Evolutionary conservation across 805 yeast species (phyloP).

Genomic region (Ogataea methylovora): DNA sequence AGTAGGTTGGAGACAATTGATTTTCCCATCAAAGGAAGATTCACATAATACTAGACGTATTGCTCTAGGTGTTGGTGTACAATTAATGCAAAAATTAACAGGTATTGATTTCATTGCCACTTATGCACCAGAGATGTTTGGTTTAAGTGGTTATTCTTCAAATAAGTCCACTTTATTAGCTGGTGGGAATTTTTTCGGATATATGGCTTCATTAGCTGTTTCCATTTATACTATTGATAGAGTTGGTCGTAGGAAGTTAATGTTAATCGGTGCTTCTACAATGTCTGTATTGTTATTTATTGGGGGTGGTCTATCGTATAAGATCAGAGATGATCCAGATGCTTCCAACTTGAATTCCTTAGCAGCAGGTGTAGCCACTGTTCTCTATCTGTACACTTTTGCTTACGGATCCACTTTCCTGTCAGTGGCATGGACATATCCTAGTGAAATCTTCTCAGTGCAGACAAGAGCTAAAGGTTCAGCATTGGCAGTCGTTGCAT

Average conservation of each 20-base stretch:
- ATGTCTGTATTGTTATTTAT: conserved; percentile 35
- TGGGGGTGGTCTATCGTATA: conserved; percentile 26
- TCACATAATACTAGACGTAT: conserved; percentile 18
- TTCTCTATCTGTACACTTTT: conserved; percentile 28
- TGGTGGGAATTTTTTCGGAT: conserved; percentile 11
- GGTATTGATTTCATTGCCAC: conserved; percentile 35
- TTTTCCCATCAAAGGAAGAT: conserved; percentile 1
- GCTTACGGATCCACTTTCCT: conserved; percentile 21
- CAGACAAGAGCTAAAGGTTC: conserved; percentile 20
- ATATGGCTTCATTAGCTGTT: conserved; percentile 16
- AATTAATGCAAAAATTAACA: conserved; percentile 30
- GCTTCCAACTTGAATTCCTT: conserved; percentile 11
- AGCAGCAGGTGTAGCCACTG: conserved; percentile 24
- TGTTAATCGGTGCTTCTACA: conserved; percentile 16
- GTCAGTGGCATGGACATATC: conserved; percentile 15
- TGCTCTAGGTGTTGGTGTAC: conserved; percentile 25
- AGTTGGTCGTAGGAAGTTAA: conserved; percentile 25
- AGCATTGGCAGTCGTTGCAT: conserved; percentile 17
- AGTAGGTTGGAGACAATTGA: conserved; percentile 3
- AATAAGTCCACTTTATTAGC: conserved; percentile 23
- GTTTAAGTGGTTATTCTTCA: conserved; percentile 14
- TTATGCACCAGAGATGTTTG: conserved; percentile 33
- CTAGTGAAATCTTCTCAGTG: conserved; percentile 17
- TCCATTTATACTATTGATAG: conserved; percentile 13
- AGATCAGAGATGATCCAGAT: conserved; percentile 9